Conservation (phyloP, 2,329 filamentous ascomycete species). For the Trichoderma sp. region DNA sequence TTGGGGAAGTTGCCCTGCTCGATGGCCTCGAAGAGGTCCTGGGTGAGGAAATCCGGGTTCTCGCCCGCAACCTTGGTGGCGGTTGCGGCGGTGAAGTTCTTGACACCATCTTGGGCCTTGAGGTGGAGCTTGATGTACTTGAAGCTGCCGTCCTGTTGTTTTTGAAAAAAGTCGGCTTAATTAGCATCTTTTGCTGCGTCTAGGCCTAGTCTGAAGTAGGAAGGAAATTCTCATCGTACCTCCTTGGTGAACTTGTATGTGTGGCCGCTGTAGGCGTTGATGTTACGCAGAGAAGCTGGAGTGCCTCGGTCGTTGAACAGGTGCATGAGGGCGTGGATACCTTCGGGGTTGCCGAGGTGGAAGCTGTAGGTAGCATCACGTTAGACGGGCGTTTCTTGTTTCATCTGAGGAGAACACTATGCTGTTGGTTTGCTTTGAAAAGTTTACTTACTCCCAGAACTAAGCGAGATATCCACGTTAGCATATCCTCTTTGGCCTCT, state of each 20-base stretch:
- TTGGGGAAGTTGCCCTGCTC: slow-evolving; percentile 42
- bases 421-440: slow-evolving; percentile 16
- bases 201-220: neutral
- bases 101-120: slow-evolving; percentile 45
- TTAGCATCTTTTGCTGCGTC: neutral
- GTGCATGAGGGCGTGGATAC: slow-evolving; percentile 50
- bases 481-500: neutral
- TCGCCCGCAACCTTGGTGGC: slow-evolving; percentile 35
- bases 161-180: neutral
- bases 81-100: slow-evolving; percentile 42
- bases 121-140: slow-evolving; percentile 51
- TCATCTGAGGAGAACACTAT: neutral
- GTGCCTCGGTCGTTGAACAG: slow-evolving; percentile 50
- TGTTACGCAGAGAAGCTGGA: slow-evolving; percentile 44
- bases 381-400: neutral
- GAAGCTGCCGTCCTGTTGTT: slow-evolving; percentile 41
- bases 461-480: neutral
- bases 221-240: neutral
- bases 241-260: slow-evolving; percentile 46
- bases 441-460: slow-evolving; percentile 10
- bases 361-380: slow-evolving; percentile 26
- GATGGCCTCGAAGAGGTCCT: slow-evolving; percentile 41
- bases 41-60: slow-evolving; percentile 50
- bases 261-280: slow-evolving; percentile 47
- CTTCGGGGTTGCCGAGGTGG: slow-evolving; percentile 42